Percentiles rank a stretch among this genome's conserved stretches.
These are phyloP conservation scores for Gamsiella multidivaricata DNA, from an alignment of 192 early-diverging fungal genomes.

Conservation along the genomic window DNA sequence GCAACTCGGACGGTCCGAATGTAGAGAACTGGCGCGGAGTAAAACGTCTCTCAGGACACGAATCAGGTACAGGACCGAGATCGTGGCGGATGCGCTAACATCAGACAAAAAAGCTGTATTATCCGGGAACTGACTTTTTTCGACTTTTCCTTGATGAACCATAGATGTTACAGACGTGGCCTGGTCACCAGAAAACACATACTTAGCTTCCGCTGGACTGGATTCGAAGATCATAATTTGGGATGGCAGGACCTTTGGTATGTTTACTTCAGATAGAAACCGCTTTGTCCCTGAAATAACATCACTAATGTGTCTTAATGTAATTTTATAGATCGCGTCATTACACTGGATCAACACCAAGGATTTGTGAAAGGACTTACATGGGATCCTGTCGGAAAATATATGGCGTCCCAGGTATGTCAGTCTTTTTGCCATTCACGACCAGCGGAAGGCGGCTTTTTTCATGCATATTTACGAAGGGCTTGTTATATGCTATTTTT, in stretches of 20 bases:
- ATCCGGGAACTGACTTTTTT: no score
- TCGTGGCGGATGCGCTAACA: no score
- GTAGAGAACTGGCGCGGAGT: slow-evolving; percentile 80
- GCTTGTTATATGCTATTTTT: no score
- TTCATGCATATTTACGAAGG: not conserved
- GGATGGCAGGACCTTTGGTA: slow-evolving; percentile 86
- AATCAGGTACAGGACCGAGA: slow-evolving; percentile 73
- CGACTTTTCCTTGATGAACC: not conserved
- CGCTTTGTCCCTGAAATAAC: not conserved
- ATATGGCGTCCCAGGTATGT: slow-evolving; percentile 86
- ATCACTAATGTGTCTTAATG: not conserved
- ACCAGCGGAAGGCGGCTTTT: not conserved
- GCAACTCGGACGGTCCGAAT: slow-evolving; percentile 60
- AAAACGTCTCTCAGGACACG: slow-evolving; percentile 83
- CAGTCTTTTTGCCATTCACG: not conserved
- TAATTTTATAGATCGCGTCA: slow-evolving; percentile 62
- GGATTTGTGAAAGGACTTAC: slow-evolving; percentile 97
- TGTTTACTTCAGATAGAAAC: not conserved
- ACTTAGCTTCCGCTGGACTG: slow-evolving; percentile 90
- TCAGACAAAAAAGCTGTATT: not conserved
- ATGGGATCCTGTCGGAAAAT: slow-evolving; percentile 96
- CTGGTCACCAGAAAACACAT: slow-evolving; percentile 90
- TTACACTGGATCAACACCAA: slow-evolving; percentile 72
- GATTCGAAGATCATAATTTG: slow-evolving; percentile 88
- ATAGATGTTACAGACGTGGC: slow-evolving; percentile 91